phyloP scores from a whole-genome alignment of 2,329 filamentous ascomycete genomes.

The Trichoderma guizhouense region DNA sequence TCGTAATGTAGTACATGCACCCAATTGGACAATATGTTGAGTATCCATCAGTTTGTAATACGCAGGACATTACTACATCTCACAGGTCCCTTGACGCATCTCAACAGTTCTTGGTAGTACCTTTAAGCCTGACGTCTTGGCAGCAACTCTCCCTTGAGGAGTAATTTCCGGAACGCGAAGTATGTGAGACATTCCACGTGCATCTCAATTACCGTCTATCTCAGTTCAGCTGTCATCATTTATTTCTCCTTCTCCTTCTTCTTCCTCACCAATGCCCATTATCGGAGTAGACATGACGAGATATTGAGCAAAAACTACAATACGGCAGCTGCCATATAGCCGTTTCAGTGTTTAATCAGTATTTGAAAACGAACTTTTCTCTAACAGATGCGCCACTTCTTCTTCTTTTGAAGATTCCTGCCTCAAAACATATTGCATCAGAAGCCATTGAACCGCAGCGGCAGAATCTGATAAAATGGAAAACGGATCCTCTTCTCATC shows the following conservation, averaged over 20 bases:
- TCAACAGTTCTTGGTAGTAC: not conserved
- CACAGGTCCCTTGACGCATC: not conserved
- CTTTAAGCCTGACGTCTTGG: not conserved
- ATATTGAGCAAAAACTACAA: not conserved
- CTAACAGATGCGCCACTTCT: not conserved
- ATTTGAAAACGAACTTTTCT: not conserved
- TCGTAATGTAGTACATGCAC: not conserved
- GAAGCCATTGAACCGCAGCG: not conserved
- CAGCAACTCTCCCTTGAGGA: not conserved
- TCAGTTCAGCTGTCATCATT: not conserved
- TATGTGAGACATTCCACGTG: not conserved
- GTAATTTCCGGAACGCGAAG: not conserved
- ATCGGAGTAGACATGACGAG: not conserved
- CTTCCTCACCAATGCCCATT: not conserved
- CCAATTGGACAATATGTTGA: not conserved
- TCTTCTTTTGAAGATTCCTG: too few species aligned
- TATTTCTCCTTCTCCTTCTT: not conserved
- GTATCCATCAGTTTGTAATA: not conserved
- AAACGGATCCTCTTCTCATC: not conserved
- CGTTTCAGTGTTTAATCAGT: not conserved
- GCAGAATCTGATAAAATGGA: not conserved
- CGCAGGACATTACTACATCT: not conserved
- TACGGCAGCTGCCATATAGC: not conserved
- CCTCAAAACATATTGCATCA: too few species aligned
- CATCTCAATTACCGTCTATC: not conserved